phyloP scores from a whole-genome alignment of 176 grass and related monocot species.

The Musa acuminata region DNA sequence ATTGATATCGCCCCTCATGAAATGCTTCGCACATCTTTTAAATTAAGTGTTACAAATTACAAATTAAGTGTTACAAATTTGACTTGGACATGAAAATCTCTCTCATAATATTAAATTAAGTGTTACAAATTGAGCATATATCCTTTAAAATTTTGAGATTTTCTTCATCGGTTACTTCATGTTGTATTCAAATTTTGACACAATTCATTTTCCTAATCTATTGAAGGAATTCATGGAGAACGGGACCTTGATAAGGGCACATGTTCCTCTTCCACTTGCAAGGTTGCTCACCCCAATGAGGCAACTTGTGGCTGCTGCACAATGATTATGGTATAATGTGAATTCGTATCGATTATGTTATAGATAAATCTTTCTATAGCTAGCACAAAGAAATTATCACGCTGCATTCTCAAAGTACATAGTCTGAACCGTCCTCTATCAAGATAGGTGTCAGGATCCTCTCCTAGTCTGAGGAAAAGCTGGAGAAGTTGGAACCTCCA shows the following conservation, averaged over 20 bases:
- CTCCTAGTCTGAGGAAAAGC: too few relatives aligned
- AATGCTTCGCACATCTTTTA: not conserved
- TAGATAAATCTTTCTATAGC: too few relatives aligned
- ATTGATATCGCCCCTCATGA: not conserved
- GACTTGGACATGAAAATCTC: too few relatives aligned
- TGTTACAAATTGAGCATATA: not conserved
- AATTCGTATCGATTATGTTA: too few relatives aligned
- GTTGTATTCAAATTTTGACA: not conserved
- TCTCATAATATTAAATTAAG: too few relatives aligned
- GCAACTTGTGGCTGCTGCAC: slow-evolving; percentile 41
- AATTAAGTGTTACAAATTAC: not conserved
- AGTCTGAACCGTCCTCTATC: too few relatives aligned
- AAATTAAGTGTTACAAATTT: too few relatives aligned
- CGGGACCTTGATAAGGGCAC: slow-evolving; percentile 74
- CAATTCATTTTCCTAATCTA: slow-evolving; percentile 3
- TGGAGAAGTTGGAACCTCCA: too few relatives aligned
- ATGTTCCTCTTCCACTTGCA: slow-evolving; percentile 84
- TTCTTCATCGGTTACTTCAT: not conserved
- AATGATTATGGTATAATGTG: slow-evolving; percentile 23
- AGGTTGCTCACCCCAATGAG: slow-evolving; percentile 74
- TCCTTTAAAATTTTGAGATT: not conserved
- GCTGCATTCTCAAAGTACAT: too few relatives aligned
- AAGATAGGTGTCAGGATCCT: too few relatives aligned
- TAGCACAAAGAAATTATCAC: too few relatives aligned
- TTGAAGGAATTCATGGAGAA: slow-evolving; percentile 70